Percentiles rank a stretch among this genome's conserved stretches.
Conservation (phyloP, 331 rosid genomes). For the Pyracantha coccinea region DNA sequence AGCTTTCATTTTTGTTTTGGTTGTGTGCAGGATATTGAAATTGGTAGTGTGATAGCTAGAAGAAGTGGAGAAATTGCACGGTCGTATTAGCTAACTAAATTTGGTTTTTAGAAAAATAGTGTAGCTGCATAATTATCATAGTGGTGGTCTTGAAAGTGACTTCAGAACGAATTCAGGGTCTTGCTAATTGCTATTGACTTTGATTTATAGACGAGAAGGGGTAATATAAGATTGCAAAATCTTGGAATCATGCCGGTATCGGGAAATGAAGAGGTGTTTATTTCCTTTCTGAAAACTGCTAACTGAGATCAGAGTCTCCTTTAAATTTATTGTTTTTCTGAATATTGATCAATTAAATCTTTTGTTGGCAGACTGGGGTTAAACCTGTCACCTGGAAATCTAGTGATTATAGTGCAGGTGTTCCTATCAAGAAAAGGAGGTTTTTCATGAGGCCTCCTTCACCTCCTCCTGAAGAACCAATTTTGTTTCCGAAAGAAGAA, state of each 20-base stretch:
- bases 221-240: slow-evolving; percentile 12
- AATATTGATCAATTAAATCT: slow-evolving; percentile 23
- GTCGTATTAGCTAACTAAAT: not conserved
- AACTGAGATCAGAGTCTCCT: slow-evolving; percentile 3
- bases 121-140: not conserved
- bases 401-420: slow-evolving; percentile 38
- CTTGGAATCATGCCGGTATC: slow-evolving; percentile 37
- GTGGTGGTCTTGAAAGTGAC: slow-evolving; percentile 13
- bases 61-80: not conserved
- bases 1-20: not conserved
- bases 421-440: slow-evolving; percentile 71
- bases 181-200: slow-evolving; percentile 7
- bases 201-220: slow-evolving; percentile 1
- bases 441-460: slow-evolving; percentile 52
- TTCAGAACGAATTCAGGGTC: slow-evolving; percentile 3
- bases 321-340: slow-evolving; percentile 7
- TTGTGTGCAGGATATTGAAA: not conserved
- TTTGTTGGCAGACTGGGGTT: slow-evolving; percentile 37
- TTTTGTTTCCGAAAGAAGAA: slow-evolving; percentile 34
- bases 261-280: slow-evolving; percentile 46
- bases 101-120: not conserved
- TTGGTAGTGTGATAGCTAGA: slow-evolving; percentile 1
- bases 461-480: slow-evolving; percentile 44
- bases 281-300: slow-evolving; percentile 11
- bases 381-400: slow-evolving; percentile 22